Evolutionary conservation across 2,329 filamentous ascomycete species (phyloP).

Genomic region (Xylaria polymorpha): DNA sequence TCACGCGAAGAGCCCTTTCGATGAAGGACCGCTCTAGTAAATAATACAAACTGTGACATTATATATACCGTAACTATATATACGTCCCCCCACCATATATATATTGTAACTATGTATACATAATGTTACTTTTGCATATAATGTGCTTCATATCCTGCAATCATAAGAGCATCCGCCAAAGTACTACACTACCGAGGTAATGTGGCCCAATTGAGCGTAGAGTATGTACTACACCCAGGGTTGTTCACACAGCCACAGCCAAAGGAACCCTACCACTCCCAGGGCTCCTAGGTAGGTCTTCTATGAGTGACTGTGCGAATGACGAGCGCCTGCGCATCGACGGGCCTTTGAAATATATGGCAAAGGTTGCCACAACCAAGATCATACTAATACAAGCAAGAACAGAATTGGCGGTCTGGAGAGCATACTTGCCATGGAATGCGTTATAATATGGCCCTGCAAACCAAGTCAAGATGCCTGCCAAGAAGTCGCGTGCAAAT

Average conservation of each 20-base stretch:
- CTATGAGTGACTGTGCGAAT: conserved; percentile 61
- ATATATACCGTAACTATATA: neutral
- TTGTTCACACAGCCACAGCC: neutral
- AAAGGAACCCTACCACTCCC: neutral
- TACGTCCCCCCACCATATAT: conserved; percentile 4
- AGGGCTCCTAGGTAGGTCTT: neutral
- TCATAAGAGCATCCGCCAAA: too few relatives aligned
- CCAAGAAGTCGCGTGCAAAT: conserved; percentile 72
- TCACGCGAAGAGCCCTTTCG: neutral
- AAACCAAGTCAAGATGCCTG: conserved; percentile 71
- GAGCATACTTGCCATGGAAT: conserved; percentile 55
- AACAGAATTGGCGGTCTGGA: conserved; percentile 65
- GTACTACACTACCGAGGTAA: too few relatives aligned
- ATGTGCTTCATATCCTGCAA: neutral
- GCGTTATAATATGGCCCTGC: conserved; percentile 66
- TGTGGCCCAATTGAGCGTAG: too few relatives aligned
- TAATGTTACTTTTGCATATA: neutral
- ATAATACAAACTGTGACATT: neutral
- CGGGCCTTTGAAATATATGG: conserved; percentile 68
- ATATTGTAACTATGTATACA: neutral
- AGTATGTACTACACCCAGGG: too few relatives aligned
- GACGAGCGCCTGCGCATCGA: conserved; percentile 61
- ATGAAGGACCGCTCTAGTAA: neutral
- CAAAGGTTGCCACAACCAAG: conserved; percentile 64
- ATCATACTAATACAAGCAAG: conserved; percentile 62